These are phyloP conservation scores for Coniochaeta hoffmannii DNA, from an alignment of 2,329 filamentous ascomycete species.

Conservation along the genomic window DNA sequence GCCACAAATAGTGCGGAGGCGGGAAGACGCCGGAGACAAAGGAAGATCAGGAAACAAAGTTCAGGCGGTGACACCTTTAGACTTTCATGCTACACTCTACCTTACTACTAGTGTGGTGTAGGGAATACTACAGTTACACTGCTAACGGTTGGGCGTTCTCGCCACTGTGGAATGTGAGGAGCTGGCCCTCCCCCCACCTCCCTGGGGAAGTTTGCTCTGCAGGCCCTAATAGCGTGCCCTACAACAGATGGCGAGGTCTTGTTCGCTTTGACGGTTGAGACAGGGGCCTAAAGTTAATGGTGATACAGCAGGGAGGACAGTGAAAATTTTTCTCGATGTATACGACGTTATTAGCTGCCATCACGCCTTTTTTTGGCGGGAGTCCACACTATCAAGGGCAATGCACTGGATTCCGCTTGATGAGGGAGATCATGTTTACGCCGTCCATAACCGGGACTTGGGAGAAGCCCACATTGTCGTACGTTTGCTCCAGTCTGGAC, in stretches of 20 bases:
- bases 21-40: too few species aligned
- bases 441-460: neutral
- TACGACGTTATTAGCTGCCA: neutral
- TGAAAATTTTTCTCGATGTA: neutral
- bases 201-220: too few species aligned
- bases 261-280: neutral
- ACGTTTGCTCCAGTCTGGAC: too few species aligned
- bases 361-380: neutral
- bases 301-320: neutral
- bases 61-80: neutral
- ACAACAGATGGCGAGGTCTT: neutral
- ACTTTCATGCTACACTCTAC: neutral
- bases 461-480: too few species aligned
- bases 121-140: too few species aligned
- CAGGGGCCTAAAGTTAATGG: neutral
- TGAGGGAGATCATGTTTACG: neutral
- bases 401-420: neutral
- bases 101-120: neutral
- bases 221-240: neutral
- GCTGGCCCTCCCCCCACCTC: too few species aligned
- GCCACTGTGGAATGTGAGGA: neutral
- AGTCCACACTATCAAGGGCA: neutral
- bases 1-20: too few species aligned
- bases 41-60: neutral
- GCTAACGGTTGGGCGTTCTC: neutral